Evolutionary conservation across 345 rosid species (phyloP).

Genomic region (Kernera saxatilis): DNA sequence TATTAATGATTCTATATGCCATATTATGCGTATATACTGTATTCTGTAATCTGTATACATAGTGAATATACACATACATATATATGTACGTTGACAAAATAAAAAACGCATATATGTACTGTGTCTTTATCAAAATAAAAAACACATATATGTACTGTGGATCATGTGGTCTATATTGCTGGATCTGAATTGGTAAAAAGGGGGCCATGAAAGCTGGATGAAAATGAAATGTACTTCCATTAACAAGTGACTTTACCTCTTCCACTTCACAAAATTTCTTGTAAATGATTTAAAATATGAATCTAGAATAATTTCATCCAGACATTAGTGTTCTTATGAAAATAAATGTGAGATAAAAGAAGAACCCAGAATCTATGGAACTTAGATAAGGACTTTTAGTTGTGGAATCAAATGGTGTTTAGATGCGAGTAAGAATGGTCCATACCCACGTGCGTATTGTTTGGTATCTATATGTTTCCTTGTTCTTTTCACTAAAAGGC

Average conservation of each 20-base stretch:
- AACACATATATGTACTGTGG: background rate
- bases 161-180: slow-evolving; percentile 15
- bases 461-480: slow-evolving; percentile 14
- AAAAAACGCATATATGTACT: background rate
- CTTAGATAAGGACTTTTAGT: background rate
- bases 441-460: slow-evolving; percentile 14
- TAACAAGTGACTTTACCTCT: slow-evolving; percentile 26
- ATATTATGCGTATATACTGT: background rate
- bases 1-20: background rate
- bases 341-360: background rate
- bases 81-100: too few relatives aligned
- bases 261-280: slow-evolving; percentile 3
- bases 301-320: background rate
- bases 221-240: slow-evolving; percentile 19
- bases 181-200: background rate
- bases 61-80: background rate
- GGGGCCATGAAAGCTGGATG: slow-evolving; percentile 18
- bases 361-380: slow-evolving; percentile 14
- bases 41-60: too few relatives aligned
- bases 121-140: too few relatives aligned
- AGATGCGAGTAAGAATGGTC: slow-evolving; percentile 10
- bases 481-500: slow-evolving; percentile 11
- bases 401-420: background rate
- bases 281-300: background rate
- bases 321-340: background rate